These are phyloP conservation scores for Magnusiomyces suaveolens DNA, from an alignment of 1,139 yeast species.

Conservation along the genomic window DNA sequence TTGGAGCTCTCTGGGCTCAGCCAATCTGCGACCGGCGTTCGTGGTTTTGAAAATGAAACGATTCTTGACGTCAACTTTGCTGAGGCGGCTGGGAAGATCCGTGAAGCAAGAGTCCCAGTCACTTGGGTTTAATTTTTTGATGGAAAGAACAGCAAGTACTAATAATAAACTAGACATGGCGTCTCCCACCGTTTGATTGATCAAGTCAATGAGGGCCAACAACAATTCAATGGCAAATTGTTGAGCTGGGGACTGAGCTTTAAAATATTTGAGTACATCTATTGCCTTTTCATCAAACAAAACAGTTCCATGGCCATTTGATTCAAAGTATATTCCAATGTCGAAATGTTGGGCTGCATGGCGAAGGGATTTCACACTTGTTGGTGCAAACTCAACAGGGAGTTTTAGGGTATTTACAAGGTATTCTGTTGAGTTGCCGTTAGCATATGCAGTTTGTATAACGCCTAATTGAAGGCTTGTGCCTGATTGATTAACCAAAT, in stretches of 20 bases:
- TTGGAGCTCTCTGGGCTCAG: constrained; percentile 73
- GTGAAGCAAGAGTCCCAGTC: constrained; percentile 71
- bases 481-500: constrained; percentile 38
- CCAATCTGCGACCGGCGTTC: constrained; percentile 77
- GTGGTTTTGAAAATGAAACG: constrained; percentile 72
- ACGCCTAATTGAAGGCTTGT: constrained; percentile 53
- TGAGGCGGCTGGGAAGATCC: constrained; percentile 78
- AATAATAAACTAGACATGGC: constrained; percentile 83
- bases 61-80: constrained; percentile 76
- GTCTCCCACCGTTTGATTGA: constrained; percentile 96
- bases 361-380: constrained; percentile 94
- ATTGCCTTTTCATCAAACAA: constrained; percentile 58
- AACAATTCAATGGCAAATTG: constrained; percentile 44
- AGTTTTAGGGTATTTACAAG: constrained; percentile 51
- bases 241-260: constrained; percentile 32
- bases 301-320: constrained; percentile 99
- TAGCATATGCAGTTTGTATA: constrained; percentile 96
- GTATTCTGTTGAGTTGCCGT: constrained; percentile 79
- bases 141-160: constrained; percentile 56
- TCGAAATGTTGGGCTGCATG: constrained; percentile 78
- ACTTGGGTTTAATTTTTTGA: constrained; percentile 48
- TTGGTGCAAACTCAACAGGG: constrained; percentile 84
- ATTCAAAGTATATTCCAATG: constrained; percentile 91
- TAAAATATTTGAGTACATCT: constrained; percentile 27
- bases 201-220: constrained; percentile 52